Base-by-base conservation (phyloP, 2,329 filamentous ascomycete species). In the Alternaria conjuncta region DNA sequence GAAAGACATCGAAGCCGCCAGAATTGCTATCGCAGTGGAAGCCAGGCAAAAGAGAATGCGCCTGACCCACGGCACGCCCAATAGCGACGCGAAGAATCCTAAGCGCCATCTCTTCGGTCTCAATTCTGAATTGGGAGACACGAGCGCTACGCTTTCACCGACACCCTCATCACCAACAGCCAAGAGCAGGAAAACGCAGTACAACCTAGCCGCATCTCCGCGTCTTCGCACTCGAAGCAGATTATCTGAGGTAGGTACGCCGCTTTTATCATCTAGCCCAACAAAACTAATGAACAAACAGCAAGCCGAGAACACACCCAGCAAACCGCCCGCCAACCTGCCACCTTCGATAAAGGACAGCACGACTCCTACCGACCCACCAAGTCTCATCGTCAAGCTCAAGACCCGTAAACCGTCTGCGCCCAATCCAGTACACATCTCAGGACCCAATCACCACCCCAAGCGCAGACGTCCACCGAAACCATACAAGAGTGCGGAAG, bases 381-480 rank as follows among this genome's bases (percentile, higher is more conserved):
- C 21, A 25, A 50, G 55, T 26, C 55, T 57, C 11, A 21, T 57
- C 12, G 55, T 50, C n/a, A 57, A 41, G 5, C 55, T 57, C 45
- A 57, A 43, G 30, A 32, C 12, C 21, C 20, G 8, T 6, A 23
- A 6, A 21, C 18, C 30, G n/a, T 36, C 28, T 36, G 13, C 13
- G 49, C 36, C 15, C n/a, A 41, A 11, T 9, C n/a, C 36, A 9
- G 36, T 18, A 41, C 36, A 41, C 15, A 5, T 41, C 36, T 18
- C 36, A 41, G 5, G 2, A 18, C 36, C 36, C 36, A 41, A 41
- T 41, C n/a, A 10, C 36, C n/a, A 41, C 9, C 36, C 36, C 36
- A 41, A 41, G n/a, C 36, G 36, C 36, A n/a, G 15, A 41, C 36
- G 36, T 41, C 36, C 36, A 41, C 32, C 9, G 36, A 41, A 41